These are phyloP conservation scores for Ustilago hordei DNA, from an alignment of 1,284 basidiomycete species.

Conservation along the genomic window DNA sequence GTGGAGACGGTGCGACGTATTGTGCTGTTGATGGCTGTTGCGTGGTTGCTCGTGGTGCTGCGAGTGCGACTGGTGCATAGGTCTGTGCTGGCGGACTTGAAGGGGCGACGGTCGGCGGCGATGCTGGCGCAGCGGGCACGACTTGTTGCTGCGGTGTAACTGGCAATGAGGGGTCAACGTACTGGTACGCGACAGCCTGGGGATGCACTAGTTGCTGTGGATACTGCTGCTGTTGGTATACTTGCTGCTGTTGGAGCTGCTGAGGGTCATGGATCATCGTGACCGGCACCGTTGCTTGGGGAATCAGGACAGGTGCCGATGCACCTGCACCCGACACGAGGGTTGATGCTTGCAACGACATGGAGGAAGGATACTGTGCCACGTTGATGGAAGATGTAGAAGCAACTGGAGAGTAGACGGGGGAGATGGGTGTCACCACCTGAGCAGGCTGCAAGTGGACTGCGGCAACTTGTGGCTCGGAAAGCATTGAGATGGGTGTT, in stretches of 20 bases:
- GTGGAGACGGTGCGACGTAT: neutral
- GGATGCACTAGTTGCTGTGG: slow-evolving; percentile 5
- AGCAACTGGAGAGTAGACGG: slow-evolving; percentile 40
- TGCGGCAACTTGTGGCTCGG: slow-evolving; percentile 21
- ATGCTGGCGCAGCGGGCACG: slow-evolving; percentile 6
- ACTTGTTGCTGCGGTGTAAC: slow-evolving; percentile 13
- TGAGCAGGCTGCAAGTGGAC: slow-evolving; percentile 42
- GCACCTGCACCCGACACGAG: slow-evolving; percentile 19
- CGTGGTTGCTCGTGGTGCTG: slow-evolving; percentile 12
- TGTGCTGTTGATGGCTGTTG: neutral
- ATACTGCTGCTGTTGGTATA: slow-evolving; percentile 9
- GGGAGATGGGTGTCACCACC: slow-evolving; percentile 35
- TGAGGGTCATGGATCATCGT: slow-evolving; percentile 17
- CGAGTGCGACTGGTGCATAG: slow-evolving; percentile 29
- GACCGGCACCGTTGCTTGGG: slow-evolving; percentile 15
- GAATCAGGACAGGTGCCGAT: slow-evolving; percentile 13
- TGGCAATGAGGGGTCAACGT: neutral
- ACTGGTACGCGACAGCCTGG: neutral
- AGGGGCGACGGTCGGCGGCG: neutral
- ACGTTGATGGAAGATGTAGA: slow-evolving; percentile 38
- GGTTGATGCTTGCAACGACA: slow-evolving; percentile 28
- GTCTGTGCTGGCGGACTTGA: slow-evolving; percentile 21
- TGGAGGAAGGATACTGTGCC: slow-evolving; percentile 23
- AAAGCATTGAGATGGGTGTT: slow-evolving; percentile 25
- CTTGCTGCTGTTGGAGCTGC: slow-evolving; percentile 14